These are phyloP conservation scores for Tricholoma matsutake DNA, from an alignment of 768 basidiomycete genomes.

Conservation along the genomic window DNA sequence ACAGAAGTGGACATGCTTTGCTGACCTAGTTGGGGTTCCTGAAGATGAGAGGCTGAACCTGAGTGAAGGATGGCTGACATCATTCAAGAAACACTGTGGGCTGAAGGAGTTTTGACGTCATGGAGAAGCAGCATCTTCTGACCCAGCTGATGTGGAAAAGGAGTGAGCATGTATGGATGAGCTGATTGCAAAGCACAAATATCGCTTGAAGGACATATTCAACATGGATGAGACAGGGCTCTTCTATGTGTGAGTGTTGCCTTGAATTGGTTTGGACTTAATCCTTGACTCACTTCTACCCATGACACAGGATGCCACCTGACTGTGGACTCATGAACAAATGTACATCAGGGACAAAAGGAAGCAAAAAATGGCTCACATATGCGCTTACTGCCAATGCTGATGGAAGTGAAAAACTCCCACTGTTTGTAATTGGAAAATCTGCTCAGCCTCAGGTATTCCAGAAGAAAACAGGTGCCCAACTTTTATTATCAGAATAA, in stretches of 20 bases:
- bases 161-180: slow-evolving; percentile 13
- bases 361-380: slow-evolving; percentile 28
- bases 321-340: slow-evolving; percentile 14
- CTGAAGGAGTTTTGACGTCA: slow-evolving; percentile 26
- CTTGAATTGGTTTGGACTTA: not conserved
- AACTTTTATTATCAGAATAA: too few species aligned
- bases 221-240: too few species aligned
- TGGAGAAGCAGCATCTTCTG: slow-evolving; percentile 33
- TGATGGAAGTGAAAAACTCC: slow-evolving; percentile 23
- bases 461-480: slow-evolving; percentile 14
- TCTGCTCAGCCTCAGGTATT: slow-evolving; percentile 27
- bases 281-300: not conserved
- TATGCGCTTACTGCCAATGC: slow-evolving; percentile 18
- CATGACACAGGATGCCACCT: too few species aligned
- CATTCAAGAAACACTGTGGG: slow-evolving; percentile 9
- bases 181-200: slow-evolving; percentile 23
- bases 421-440: slow-evolving; percentile 32
- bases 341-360: slow-evolving; percentile 16
- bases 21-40: slow-evolving; percentile 22
- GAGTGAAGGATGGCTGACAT: too few species aligned
- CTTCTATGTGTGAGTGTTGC: too few species aligned
- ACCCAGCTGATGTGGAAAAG: slow-evolving; percentile 13
- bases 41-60: slow-evolving; percentile 26
- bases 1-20: too few species aligned
- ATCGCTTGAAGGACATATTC: slow-evolving; percentile 25